Evolutionary conservation across 805 yeast genomes (phyloP).

Genomic region (Pichia thaimueangensis): DNA sequence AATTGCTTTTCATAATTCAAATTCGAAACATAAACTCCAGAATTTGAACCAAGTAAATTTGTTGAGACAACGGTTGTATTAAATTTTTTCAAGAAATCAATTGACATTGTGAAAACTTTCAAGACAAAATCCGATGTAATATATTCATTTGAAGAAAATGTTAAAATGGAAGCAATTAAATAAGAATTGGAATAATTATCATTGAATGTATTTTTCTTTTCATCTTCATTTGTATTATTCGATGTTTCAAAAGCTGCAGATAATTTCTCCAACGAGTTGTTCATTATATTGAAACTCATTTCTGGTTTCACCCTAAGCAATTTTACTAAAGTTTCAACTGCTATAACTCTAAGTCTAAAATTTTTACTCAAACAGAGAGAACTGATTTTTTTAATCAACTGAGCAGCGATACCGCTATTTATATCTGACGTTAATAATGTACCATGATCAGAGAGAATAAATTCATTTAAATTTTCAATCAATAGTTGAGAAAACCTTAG

Average conservation of each 20-base stretch:
- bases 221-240: conserved; percentile 21
- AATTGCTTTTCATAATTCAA: conserved; percentile 32
- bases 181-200: conserved; percentile 29
- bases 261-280: conserved; percentile 32
- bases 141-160: conserved; percentile 26
- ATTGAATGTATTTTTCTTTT: conserved; percentile 20
- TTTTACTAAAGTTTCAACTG: conserved; percentile 32
- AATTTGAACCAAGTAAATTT: conserved; percentile 27
- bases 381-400: conserved; percentile 31
- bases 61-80: conserved; percentile 31
- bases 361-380: conserved; percentile 33
- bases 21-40: conserved; percentile 26
- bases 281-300: conserved; percentile 24
- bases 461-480: conserved; percentile 28
- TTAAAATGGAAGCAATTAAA: conserved; percentile 27
- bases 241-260: conserved; percentile 27
- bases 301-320: conserved; percentile 32
- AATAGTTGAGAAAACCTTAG: conserved; percentile 26
- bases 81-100: conserved; percentile 28
- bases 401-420: conserved; percentile 21
- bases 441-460: conserved; percentile 27
- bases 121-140: conserved; percentile 29
- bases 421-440: conserved; percentile 17
- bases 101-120: conserved; percentile 25
- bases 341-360: conserved; percentile 35